phyloP scores from a whole-genome alignment of 2,329 filamentous ascomycete species.

The Aureobasidium sp. region DNA sequence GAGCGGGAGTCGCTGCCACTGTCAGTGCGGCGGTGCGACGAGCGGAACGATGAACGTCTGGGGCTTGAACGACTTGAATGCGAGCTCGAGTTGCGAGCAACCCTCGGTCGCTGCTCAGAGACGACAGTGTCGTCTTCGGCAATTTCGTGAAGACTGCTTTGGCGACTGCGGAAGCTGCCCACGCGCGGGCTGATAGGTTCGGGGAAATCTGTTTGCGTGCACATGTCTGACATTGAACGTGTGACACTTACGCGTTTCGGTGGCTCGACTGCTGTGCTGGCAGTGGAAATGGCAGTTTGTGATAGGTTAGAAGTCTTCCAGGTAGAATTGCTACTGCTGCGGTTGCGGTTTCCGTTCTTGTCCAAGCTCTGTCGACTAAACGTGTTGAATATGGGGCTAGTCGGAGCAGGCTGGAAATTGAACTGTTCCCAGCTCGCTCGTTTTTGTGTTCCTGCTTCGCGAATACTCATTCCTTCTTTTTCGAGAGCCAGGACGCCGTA shows the following conservation, averaged over 20 bases:
- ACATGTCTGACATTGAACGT: slow-evolving; percentile 54
- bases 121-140: slow-evolving; percentile 23
- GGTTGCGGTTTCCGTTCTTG: slow-evolving; percentile 48
- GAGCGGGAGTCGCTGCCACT: slow-evolving; percentile 3
- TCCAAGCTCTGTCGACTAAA: slow-evolving; percentile 56
- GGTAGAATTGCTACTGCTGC: slow-evolving; percentile 55
- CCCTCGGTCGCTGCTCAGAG: slow-evolving; percentile 1
- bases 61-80: slow-evolving; percentile 2
- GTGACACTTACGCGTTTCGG: not conserved
- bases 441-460: slow-evolving; percentile 73
- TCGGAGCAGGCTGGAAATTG: slow-evolving; percentile 69
- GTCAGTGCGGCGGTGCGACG: slow-evolving; percentile 2
- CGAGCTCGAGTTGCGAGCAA: slow-evolving; percentile 3
- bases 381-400: slow-evolving; percentile 61
- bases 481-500: slow-evolving; percentile 89
- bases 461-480: slow-evolving; percentile 79
- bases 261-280: not conserved
- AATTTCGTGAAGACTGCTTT: slow-evolving; percentile 27
- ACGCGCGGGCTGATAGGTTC: slow-evolving; percentile 16
- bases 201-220: slow-evolving; percentile 50
- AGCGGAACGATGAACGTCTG: slow-evolving; percentile 3
- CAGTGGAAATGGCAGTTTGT: slow-evolving; percentile 55
- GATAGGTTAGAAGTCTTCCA: slow-evolving; percentile 60
- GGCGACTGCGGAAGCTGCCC: slow-evolving; percentile 16
- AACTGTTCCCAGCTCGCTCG: slow-evolving; percentile 73